These are phyloP conservation scores for Dryadomyces sulphureus DNA, from an alignment of 2,329 filamentous ascomycete species.

Conservation along the genomic window DNA sequence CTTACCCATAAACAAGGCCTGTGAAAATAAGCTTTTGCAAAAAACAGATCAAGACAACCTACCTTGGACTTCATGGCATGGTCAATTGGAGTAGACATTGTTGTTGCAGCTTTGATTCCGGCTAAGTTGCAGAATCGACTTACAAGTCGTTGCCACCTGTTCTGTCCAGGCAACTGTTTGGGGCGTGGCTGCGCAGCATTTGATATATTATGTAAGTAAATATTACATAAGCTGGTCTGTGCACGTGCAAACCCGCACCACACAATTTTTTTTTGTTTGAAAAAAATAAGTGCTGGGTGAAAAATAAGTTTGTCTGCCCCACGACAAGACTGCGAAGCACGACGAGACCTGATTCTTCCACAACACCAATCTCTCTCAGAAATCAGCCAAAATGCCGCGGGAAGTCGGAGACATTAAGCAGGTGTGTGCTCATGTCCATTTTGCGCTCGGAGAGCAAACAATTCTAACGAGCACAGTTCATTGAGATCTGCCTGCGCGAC, in stretches of 20 bases:
- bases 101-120: too few relatives aligned
- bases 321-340: constrained; percentile 3
- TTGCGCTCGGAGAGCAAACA: too few relatives aligned
- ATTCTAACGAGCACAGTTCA: constrained; percentile 55
- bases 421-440: constrained; percentile 29
- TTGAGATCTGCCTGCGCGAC: constrained; percentile 99
- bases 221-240: constrained; percentile 1
- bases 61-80: constrained; percentile 57
- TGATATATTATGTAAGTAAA: background rate
- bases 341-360: constrained; percentile 6
- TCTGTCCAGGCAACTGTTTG: background rate
- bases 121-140: too few relatives aligned
- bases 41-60: constrained; percentile 13
- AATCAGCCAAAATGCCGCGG: constrained; percentile 73
- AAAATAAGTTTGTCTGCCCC: background rate
- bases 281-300: background rate
- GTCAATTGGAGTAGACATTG: constrained; percentile 57
- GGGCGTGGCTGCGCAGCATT: too few relatives aligned
- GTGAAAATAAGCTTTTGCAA: too few relatives aligned
- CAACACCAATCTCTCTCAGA: constrained; percentile 8
- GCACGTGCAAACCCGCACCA: constrained; percentile 11
- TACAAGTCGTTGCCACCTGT: constrained; percentile 4
- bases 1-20: constrained; percentile 59
- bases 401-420: constrained; percentile 98
- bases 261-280: constrained; percentile 5